phyloP scores from a whole-genome alignment of 208 protist genomes.

The Trichomonas tenax region DNA sequence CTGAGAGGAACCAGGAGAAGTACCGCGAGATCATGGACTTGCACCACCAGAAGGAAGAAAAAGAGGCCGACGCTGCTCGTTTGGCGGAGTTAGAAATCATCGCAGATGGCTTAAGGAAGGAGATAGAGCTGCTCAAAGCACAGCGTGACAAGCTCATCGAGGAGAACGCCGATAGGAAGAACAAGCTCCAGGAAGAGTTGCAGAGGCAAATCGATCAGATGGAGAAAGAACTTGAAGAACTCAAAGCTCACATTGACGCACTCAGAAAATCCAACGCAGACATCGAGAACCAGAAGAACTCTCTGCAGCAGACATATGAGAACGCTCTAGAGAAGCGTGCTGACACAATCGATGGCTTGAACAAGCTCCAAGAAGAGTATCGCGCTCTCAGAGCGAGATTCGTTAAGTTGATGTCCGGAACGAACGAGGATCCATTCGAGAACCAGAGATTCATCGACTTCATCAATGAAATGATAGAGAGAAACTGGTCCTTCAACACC shows the following conservation, averaged over 20 bases:
- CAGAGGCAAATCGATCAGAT: background rate
- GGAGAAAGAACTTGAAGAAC: background rate
- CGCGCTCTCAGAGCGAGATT: background rate
- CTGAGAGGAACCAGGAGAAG: background rate
- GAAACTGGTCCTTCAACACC: background rate
- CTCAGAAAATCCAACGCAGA: background rate
- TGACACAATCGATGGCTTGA: background rate
- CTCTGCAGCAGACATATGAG: background rate
- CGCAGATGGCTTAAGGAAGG: background rate
- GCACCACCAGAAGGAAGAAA: background rate
- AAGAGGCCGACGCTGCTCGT: background rate
- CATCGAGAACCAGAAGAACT: background rate
- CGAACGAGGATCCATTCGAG: conserved; percentile 14
- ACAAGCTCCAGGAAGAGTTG: background rate
- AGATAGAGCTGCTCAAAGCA: background rate
- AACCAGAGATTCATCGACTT: background rate
- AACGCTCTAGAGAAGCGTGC: background rate
- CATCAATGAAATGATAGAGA: background rate
- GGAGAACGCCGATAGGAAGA: background rate
- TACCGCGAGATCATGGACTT: background rate
- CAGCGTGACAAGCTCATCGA: background rate
- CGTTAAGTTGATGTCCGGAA: background rate
- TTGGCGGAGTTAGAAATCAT: background rate
- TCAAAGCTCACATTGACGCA: background rate
- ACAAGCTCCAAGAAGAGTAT: background rate